Conservation (phyloP, 225 moss, liverwort and hornwort species). For the Neckera pumila region DNA sequence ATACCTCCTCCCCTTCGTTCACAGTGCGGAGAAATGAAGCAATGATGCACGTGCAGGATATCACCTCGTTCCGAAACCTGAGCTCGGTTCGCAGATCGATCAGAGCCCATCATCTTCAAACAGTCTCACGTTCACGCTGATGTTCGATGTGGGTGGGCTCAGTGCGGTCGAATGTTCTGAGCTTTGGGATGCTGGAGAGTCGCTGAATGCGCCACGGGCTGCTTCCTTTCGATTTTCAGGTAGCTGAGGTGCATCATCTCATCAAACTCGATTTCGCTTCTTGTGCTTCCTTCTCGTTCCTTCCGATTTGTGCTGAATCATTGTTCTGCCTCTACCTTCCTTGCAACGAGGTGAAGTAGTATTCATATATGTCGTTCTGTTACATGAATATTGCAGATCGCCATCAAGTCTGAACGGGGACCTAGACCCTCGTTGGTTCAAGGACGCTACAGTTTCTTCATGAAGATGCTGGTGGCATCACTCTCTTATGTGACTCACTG, state of each 20-base stretch:
- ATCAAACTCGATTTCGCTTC: neutral
- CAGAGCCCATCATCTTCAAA: no score
- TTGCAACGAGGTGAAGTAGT: neutral
- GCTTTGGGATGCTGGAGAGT: neutral
- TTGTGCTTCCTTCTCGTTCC: neutral
- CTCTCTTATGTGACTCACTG: neutral
- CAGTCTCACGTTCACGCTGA: neutral
- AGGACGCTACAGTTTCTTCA: neutral
- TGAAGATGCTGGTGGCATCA: neutral
- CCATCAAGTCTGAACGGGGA: neutral
- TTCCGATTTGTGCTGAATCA: no score
- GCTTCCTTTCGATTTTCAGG: neutral
- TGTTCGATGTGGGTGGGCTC: neutral
- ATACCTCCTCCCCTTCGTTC: no score
- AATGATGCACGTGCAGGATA: neutral
- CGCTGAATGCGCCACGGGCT: neutral
- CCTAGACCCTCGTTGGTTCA: neutral
- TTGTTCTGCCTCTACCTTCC: neutral
- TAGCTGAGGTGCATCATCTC: neutral
- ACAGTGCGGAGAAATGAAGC: neutral
- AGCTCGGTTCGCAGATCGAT: neutral
- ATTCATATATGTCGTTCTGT: neutral
- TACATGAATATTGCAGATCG: neutral
- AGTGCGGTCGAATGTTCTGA: no score
- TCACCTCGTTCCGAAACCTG: neutral